These are phyloP conservation scores for Colletotrichum limetticola DNA, from an alignment of 2,329 filamentous ascomycete species.

Conservation along the genomic window DNA sequence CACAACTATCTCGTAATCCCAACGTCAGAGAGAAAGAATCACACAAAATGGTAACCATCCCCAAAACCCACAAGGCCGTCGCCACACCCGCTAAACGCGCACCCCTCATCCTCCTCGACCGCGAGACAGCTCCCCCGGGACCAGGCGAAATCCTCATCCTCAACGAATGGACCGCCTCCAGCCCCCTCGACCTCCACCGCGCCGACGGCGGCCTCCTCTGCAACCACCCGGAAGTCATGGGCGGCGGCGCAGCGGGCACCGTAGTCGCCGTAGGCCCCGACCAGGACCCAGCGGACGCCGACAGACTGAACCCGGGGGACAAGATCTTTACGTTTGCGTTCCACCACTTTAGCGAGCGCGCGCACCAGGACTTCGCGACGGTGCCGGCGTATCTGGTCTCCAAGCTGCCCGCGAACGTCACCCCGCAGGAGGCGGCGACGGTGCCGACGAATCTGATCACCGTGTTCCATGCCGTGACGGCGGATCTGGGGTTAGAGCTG, in stretches of 20 bases:
- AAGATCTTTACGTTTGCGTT: constrained; percentile 67
- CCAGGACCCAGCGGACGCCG: neutral
- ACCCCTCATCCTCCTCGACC: constrained; percentile 39
- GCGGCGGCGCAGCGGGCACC: constrained; percentile 61
- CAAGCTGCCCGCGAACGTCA: constrained; percentile 54
- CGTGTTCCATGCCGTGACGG: constrained; percentile 63
- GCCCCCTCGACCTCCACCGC: constrained; percentile 70
- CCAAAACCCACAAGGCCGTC: constrained; percentile 41
- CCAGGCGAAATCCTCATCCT: constrained; percentile 63
- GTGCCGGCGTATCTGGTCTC: constrained; percentile 60
- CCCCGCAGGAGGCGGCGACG: constrained; percentile 59
- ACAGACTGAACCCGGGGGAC: constrained; percentile 60
- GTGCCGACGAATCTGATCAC: constrained; percentile 69
- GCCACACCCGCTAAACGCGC: constrained; percentile 37
- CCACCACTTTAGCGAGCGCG: constrained; percentile 58
- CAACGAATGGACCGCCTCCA: constrained; percentile 70
- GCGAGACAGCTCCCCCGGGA: constrained; percentile 44
- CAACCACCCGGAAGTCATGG: constrained; percentile 60
- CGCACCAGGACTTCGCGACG: constrained; percentile 66
- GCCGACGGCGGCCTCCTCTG: constrained; percentile 69
- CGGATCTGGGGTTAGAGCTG: constrained; percentile 62
- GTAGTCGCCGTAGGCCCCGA: constrained; percentile 61
- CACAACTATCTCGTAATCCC: neutral
- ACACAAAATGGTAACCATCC: constrained; percentile 34
- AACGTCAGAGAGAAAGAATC: neutral